Evolutionary conservation across 305 asterid species (phyloP), one percentile per base, ranked within the genome.

Genomic region (Euphrasia arctica): DNA sequence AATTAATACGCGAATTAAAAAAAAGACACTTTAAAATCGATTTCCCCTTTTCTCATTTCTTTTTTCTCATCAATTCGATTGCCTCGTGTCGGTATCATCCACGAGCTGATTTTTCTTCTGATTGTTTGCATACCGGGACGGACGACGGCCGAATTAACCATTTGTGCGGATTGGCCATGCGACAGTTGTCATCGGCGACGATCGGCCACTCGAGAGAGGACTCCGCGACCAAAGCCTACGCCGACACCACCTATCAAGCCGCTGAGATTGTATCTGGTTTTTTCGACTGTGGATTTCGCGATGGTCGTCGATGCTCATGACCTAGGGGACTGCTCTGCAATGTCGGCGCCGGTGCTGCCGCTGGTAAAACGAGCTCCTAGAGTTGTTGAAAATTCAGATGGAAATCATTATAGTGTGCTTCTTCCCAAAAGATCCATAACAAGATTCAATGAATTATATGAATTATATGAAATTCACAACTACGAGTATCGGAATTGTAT

Each of bases 281-380:
- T 11, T 31, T 34, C 12, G 66, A 13, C 47, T 31, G 72, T 66
- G 59, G 76, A 65, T 72, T 74, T 60, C 72, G 31, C 82, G 59
- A 87, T 90, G 95, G 73, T 77, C 50, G 82, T 69, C 42, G 86
- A 90, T 56, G 51, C 83, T 76, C 95, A 82, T 72, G 75, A 73
- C 68, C 89, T 42, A 79, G 75, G 76, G 93, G 93, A 59, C 67
- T 84, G 28, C 83, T 87, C 25, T 90, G 92, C 76, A 88, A 90
- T 78, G 97, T 95, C 22, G 96, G 85, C 55, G 96, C 96, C 9
- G 97, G 97, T 58, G 96, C 93, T 15, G 95, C 95, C 4, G 96
- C 97, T 28, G 97, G 96, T 90, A 79, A 60, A 60, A 4, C 61
- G 22, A 18, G 22, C 22, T 18, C 22, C 22, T 18, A 18, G 22